A percentile compares a stretch with the other conserved stretches of the same genome.
Evolutionary conservation across 257 asterid genomes (phyloP).

Genomic region (Lantana camara): DNA sequence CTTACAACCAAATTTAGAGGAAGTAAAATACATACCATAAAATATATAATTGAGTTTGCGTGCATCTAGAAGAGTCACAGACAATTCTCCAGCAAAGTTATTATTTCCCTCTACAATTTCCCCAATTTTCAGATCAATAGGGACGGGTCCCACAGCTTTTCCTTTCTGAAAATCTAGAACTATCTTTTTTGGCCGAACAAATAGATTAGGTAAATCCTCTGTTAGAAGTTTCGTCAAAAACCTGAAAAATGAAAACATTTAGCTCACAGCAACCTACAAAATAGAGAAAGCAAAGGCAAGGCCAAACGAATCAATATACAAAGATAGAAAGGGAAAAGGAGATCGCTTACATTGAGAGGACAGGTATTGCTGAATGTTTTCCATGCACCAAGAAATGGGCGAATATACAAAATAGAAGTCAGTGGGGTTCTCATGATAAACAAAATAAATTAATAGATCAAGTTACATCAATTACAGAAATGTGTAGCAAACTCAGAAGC

Average conservation of each 20-base stretch:
- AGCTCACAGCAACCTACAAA: slow-evolving; percentile 17
- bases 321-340: slow-evolving; percentile 9
- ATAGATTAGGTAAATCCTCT: slow-evolving; percentile 87
- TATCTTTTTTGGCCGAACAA: slow-evolving; percentile 95
- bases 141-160: slow-evolving; percentile 68
- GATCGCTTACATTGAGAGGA: slow-evolving; percentile 87
- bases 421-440: slow-evolving; percentile 20
- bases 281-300: slow-evolving; percentile 2
- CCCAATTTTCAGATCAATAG: slow-evolving; percentile 49
- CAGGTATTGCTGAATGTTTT: slow-evolving; percentile 85
- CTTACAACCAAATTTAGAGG: slow-evolving; percentile 8
- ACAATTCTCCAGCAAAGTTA: slow-evolving; percentile 86
- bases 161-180: slow-evolving; percentile 91
- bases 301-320: neutral
- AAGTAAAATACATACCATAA: slow-evolving; percentile 60
- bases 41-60: slow-evolving; percentile 76
- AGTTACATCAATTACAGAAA: slow-evolving; percentile 12
- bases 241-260: slow-evolving; percentile 46
- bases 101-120: slow-evolving; percentile 84
- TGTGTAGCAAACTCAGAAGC: slow-evolving; percentile 15
- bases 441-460: slow-evolving; percentile 13
- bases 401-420: slow-evolving; percentile 34
- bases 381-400: slow-evolving; percentile 31
- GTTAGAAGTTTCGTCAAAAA: slow-evolving; percentile 89
- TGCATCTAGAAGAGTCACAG: slow-evolving; percentile 95